phyloP scores from a whole-genome alignment of 2,329 filamentous ascomycete species.

The Lojkania enalia region DNA sequence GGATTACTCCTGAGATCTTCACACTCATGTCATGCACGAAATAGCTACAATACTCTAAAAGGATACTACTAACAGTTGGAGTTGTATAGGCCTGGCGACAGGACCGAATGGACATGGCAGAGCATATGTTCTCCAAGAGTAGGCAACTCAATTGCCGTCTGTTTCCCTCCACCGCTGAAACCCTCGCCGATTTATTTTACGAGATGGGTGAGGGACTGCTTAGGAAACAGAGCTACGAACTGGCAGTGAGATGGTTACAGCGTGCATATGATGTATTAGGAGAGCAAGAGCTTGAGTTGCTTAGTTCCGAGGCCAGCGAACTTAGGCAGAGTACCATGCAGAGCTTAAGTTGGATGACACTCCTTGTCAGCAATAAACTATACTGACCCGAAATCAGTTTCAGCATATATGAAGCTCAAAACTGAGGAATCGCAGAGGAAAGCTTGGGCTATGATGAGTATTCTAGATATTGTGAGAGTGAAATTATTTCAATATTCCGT shows the following conservation, averaged over 20 bases:
- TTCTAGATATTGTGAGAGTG: slow-evolving; percentile 58
- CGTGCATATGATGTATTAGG: slow-evolving; percentile 65
- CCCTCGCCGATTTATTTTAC: slow-evolving; percentile 68
- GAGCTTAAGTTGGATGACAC: slow-evolving; percentile 38
- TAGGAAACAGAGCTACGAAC: slow-evolving; percentile 54
- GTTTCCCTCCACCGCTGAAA: slow-evolving; percentile 60
- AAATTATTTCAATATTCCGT: not conserved
- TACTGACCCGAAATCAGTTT: slow-evolving; percentile 51
- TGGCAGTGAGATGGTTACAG: slow-evolving; percentile 73
- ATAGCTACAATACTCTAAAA: too few species aligned
- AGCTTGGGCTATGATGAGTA: slow-evolving; percentile 61
- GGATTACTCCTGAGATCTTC: slow-evolving; percentile 34
- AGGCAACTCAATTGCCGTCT: slow-evolving; percentile 43
- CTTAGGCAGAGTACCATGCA: slow-evolving; percentile 70
- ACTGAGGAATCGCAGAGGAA: slow-evolving; percentile 52
- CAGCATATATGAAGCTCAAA: slow-evolving; percentile 56
- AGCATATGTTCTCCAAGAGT: slow-evolving; percentile 72
- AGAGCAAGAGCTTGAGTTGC: slow-evolving; percentile 56
- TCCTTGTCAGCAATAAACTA: not conserved
- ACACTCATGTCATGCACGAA: too few species aligned
- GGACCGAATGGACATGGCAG: slow-evolving; percentile 71
- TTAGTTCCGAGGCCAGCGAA: slow-evolving; percentile 64
- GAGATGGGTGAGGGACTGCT: slow-evolving; percentile 69
- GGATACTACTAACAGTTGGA: not conserved
- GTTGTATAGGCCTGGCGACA: slow-evolving; percentile 71